phyloP scores from a whole-genome alignment of 2,329 filamentous ascomycete genomes.

The Sporothrix sp. region DNA sequence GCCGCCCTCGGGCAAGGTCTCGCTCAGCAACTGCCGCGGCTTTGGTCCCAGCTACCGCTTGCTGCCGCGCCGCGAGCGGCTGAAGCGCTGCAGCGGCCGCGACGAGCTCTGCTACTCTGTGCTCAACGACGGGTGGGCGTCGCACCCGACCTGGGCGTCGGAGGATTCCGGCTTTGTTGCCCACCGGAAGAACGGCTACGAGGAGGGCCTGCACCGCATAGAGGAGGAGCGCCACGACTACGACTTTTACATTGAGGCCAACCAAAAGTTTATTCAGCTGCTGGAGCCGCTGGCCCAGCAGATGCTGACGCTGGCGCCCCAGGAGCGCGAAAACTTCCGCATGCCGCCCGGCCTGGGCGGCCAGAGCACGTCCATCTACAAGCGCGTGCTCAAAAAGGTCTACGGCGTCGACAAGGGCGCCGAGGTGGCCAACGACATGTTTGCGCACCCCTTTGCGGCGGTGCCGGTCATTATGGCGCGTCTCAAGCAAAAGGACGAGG shows the following conservation, averaged over 20 bases:
- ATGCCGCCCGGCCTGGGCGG: conserved; percentile 79
- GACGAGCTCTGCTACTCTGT: conserved; percentile 91
- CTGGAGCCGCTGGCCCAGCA: conserved; percentile 90
- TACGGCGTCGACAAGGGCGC: conserved; percentile 78
- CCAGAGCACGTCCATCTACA: conserved; percentile 93
- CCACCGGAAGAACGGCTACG: conserved; percentile 90
- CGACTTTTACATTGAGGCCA: conserved; percentile 95
- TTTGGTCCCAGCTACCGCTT: conserved; percentile 91
- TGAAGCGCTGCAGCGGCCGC: conserved; percentile 85
- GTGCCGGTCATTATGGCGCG: conserved; percentile 81
- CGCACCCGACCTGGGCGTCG: conserved; percentile 96
- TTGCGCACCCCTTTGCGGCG: conserved; percentile 72
- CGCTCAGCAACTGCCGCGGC: conserved; percentile 89
- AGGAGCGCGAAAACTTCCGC: conserved; percentile 63
- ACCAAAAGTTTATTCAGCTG: conserved; percentile 88
- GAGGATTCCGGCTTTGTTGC: conserved; percentile 97
- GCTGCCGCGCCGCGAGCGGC: conserved; percentile 75
- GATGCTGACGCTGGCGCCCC: conserved; percentile 66
- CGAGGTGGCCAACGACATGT: conserved; percentile 80
- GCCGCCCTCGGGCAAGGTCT: conserved; percentile 71
- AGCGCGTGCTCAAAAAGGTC: conserved; percentile 93
- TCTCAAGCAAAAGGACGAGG: conserved; percentile 91
- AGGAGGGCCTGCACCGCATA: conserved; percentile 89
- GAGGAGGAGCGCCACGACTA: conserved; percentile 98
- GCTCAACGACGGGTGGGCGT: conserved; percentile 96